Percentiles rank a stretch among this genome's conserved stretches.
phyloP scores from a whole-genome alignment of 495 filamentous ascomycete species.

The Penicillium paradoxum region DNA sequence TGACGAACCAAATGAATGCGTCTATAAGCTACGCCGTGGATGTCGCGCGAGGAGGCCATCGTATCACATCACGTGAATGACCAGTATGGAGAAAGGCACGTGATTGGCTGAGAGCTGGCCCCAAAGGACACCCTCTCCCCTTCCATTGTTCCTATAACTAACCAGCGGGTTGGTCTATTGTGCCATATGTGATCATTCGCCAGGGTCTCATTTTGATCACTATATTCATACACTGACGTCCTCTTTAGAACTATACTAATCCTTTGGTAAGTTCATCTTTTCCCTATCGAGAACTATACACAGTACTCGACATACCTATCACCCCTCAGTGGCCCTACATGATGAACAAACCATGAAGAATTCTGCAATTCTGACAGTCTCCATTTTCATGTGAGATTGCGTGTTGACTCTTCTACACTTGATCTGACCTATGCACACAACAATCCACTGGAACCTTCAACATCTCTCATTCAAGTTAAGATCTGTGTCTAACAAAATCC shows the following conservation, averaged over 20 bases:
- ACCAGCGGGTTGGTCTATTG: neutral
- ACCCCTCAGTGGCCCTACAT: neutral
- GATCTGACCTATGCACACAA: conserved; percentile 45
- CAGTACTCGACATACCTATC: neutral
- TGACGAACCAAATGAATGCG: neutral
- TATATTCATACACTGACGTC: neutral
- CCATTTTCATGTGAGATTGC: conserved; percentile 39
- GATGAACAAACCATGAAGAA: conserved; percentile 47
- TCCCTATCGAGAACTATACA: neutral
- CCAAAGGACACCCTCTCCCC: neutral
- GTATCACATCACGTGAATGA: neutral
- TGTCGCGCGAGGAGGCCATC: conserved; percentile 2
- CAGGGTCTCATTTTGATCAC: neutral
- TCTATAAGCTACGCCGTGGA: neutral
- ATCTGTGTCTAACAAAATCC: conserved; percentile 1
- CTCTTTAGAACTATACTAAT: neutral
- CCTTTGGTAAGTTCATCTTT: conserved; percentile 4
- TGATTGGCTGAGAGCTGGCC: neutral
- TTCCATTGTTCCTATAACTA: neutral
- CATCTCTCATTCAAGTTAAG: neutral
- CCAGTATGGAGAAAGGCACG: neutral
- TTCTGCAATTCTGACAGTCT: conserved; percentile 57
- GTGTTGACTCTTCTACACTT: conserved; percentile 55
- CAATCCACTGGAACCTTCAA: neutral
- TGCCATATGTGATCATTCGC: neutral